These are phyloP conservation scores for Rheum nobile DNA, from an alignment of 148 eudicot genomes.

Conservation along the genomic window DNA sequence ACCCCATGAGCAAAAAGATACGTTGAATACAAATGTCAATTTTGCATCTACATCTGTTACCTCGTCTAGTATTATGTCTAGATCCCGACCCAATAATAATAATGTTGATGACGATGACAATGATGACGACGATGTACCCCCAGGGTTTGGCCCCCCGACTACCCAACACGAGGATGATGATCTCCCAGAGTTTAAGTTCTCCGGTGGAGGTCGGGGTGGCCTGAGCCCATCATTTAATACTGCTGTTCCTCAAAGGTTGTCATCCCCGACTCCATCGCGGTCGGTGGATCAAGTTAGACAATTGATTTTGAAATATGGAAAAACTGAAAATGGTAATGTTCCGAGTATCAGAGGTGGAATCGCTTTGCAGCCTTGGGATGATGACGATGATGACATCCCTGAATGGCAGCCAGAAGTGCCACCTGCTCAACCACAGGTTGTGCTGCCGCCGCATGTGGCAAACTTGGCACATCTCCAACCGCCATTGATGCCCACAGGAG, in stretches of 20 bases:
- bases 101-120: slow-evolving; percentile 27
- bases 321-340: slow-evolving; percentile 19
- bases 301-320: slow-evolving; percentile 73
- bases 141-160: slow-evolving; percentile 72
- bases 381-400: slow-evolving; percentile 88
- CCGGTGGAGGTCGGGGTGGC: slow-evolving; percentile 35
- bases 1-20: slow-evolving; percentile 24
- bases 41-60: slow-evolving; percentile 17
- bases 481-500: slow-evolving; percentile 17
- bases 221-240: slow-evolving; percentile 14
- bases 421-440: slow-evolving; percentile 7
- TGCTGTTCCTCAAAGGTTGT: slow-evolving; percentile 5
- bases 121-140: slow-evolving; percentile 75
- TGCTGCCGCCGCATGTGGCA: slow-evolving; percentile 13
- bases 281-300: slow-evolving; percentile 68
- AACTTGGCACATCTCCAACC: slow-evolving; percentile 12
- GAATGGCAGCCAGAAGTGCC: slow-evolving; percentile 75
- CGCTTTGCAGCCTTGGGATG: slow-evolving; percentile 46
- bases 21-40: slow-evolving; percentile 25
- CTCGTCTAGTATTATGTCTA: slow-evolving; percentile 13
- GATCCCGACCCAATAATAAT: slow-evolving; percentile 12
- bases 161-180: slow-evolving; percentile 67
- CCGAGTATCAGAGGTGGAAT: slow-evolving; percentile 16
- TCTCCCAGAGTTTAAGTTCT: slow-evolving; percentile 77
- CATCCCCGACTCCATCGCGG: slow-evolving; percentile 13